Percentiles rank a stretch among this genome's conserved stretches.
phyloP scores from a whole-genome alignment of 2,329 filamentous ascomycete species.

The Clarireedia homoeocarpa region DNA sequence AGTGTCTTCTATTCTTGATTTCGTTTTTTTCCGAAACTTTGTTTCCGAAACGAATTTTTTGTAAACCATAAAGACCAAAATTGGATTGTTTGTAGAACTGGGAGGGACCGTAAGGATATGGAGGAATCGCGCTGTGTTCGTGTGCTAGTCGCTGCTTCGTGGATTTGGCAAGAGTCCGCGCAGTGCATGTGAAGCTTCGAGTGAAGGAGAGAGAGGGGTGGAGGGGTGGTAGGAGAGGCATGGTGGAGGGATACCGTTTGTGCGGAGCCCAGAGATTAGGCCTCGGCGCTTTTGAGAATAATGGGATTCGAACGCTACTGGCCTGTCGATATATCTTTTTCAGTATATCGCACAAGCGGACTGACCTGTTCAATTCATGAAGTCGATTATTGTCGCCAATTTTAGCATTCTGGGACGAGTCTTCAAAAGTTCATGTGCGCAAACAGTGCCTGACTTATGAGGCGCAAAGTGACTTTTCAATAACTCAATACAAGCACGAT shows the following conservation, averaged over 20 bases:
- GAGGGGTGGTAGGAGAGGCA: slow-evolving; percentile 19
- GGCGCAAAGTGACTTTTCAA: too few species aligned
- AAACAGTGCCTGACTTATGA: too few species aligned
- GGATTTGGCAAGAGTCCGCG: slow-evolving; percentile 27
- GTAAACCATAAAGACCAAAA: slow-evolving; percentile 61
- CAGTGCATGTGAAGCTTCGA: slow-evolving; percentile 29
- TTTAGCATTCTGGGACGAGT: too few species aligned
- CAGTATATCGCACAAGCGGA: neutral
- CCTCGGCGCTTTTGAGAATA: neutral
- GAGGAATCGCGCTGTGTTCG: slow-evolving; percentile 36
- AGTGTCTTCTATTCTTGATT: slow-evolving; percentile 63
- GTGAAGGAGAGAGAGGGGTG: slow-evolving; percentile 23
- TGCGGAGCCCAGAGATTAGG: neutral
- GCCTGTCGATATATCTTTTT: neutral
- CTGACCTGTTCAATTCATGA: too few species aligned
- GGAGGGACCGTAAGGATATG: slow-evolving; percentile 67
- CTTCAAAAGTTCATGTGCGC: too few species aligned
- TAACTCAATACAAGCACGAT: too few species aligned
- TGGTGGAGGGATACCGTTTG: slow-evolving; percentile 8
- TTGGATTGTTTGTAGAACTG: slow-evolving; percentile 74
- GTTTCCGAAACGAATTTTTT: slow-evolving; percentile 73
- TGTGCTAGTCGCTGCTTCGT: slow-evolving; percentile 30
- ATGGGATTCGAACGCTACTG: neutral
- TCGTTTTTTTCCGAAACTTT: slow-evolving; percentile 60
- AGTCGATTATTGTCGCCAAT: too few species aligned